A percentile compares a stretch with the other conserved stretches of the same genome.
phyloP scores from a whole-genome alignment of 2,329 filamentous ascomycete genomes.

The Penicillium expansum region DNA sequence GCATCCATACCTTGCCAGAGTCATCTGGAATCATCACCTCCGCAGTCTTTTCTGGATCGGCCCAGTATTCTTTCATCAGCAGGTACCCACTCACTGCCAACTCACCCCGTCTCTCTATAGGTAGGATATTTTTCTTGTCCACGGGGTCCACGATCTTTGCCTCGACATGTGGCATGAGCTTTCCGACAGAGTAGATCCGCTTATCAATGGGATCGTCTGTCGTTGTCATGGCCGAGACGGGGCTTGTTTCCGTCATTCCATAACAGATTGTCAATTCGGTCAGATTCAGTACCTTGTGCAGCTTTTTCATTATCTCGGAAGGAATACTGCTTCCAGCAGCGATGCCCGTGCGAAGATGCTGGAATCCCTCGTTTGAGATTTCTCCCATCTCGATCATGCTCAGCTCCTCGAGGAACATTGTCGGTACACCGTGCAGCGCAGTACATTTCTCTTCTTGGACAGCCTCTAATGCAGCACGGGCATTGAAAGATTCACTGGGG shows the following conservation, averaged over 20 bases:
- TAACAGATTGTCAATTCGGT: constrained; percentile 89
- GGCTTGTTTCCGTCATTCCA: constrained; percentile 89
- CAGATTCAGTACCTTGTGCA: constrained; percentile 73
- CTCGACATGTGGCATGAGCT: constrained; percentile 76
- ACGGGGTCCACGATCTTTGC: constrained; percentile 72
- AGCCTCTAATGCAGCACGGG: constrained; percentile 64
- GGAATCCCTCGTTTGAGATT: constrained; percentile 54
- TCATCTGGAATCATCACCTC: constrained; percentile 63
- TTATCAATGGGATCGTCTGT: constrained; percentile 71
- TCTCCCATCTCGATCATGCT: constrained; percentile 64
- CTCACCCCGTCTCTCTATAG: constrained; percentile 69
- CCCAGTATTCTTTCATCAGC: constrained; percentile 89
- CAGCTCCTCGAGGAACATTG: constrained; percentile 90
- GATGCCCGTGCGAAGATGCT: constrained; percentile 79
- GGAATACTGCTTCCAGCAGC: constrained; percentile 86
- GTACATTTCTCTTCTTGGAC: constrained; percentile 64
- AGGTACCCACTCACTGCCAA: constrained; percentile 80
- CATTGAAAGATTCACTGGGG: constrained; percentile 82
- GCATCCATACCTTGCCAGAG: constrained; percentile 72
- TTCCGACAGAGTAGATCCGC: constrained; percentile 72
- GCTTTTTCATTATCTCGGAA: constrained; percentile 62
- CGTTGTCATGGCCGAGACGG: constrained; percentile 70
- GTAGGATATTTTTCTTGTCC: constrained; percentile 60
- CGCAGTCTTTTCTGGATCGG: constrained; percentile 65
- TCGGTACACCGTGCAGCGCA: constrained; percentile 82